A percentile compares a stretch with the other conserved stretches of the same genome.
Conservation (phyloP, 352 stramenopile genomes). For the Phytophthora cajani region DNA sequence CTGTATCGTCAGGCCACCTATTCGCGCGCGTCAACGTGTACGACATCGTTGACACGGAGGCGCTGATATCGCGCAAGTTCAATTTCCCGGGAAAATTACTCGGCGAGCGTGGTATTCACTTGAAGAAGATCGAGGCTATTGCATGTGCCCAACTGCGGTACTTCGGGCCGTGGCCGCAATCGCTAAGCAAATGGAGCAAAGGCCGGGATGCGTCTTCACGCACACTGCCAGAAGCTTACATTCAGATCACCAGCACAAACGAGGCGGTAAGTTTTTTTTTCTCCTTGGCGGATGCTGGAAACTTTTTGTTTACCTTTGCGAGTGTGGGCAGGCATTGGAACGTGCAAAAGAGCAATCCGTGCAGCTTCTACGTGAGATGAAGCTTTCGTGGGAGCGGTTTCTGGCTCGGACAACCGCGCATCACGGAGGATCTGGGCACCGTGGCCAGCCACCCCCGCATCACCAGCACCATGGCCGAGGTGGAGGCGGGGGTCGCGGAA, state of each 20-base stretch:
- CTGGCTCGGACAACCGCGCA: slow-evolving; percentile 14
- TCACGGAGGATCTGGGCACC: slow-evolving; percentile 18
- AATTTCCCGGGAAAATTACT: slow-evolving; percentile 70
- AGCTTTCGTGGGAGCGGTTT: slow-evolving; percentile 64
- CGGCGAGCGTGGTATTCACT: slow-evolving; percentile 64
- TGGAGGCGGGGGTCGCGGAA: slow-evolving; percentile 14
- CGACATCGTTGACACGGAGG: slow-evolving; percentile 47
- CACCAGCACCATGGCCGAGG: slow-evolving; percentile 26
- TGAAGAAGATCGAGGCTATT: slow-evolving; percentile 70
- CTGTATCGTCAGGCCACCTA: slow-evolving; percentile 36
- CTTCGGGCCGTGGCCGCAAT: slow-evolving; percentile 47
- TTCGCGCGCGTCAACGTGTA: slow-evolving; percentile 43
- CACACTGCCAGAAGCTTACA: slow-evolving; percentile 43
- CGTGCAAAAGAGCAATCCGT: slow-evolving; percentile 61
- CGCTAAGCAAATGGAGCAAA: slow-evolving; percentile 34
- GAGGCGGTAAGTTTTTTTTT: slow-evolving; percentile 45
- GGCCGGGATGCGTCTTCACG: slow-evolving; percentile 14
- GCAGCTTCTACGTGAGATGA: slow-evolving; percentile 55
- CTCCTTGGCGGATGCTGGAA: not conserved
- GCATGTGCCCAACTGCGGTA: slow-evolving; percentile 65
- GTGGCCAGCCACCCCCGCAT: slow-evolving; percentile 20
- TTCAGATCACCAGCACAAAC: slow-evolving; percentile 60
- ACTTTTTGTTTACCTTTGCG: slow-evolving; percentile 10
- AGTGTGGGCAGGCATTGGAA: slow-evolving; percentile 34
- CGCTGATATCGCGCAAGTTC: slow-evolving; percentile 62